Percentiles rank a stretch among this genome's conserved stretches.
phyloP scores from a whole-genome alignment of 768 basidiomycete genomes.

The Boletus insuetus region DNA sequence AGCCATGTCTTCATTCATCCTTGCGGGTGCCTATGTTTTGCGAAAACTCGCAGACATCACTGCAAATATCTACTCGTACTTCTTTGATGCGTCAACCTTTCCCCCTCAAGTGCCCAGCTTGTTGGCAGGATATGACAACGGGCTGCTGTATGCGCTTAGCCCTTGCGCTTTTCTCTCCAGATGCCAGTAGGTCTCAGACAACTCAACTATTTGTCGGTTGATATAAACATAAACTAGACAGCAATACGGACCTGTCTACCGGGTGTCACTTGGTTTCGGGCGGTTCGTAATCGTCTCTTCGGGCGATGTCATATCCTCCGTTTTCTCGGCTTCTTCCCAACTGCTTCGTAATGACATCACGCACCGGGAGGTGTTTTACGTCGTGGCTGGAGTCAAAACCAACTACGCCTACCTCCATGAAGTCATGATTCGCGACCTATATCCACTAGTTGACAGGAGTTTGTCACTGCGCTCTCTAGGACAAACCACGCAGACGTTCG shows the following conservation, averaged over 20 bases:
- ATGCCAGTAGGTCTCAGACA: constrained; percentile 22
- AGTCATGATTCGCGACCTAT: constrained; percentile 18
- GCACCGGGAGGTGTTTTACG: constrained; percentile 13
- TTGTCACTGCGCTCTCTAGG: constrained; percentile 14
- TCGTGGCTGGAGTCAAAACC: constrained; percentile 11
- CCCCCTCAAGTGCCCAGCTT: constrained; percentile 10
- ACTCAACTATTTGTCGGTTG: not conserved
- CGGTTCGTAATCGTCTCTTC: constrained; percentile 17
- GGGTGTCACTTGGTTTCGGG: constrained; percentile 19
- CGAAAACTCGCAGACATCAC: not conserved
- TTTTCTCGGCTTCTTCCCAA: constrained; percentile 2
- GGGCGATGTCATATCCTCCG: constrained; percentile 5
- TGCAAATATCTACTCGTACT: not conserved
- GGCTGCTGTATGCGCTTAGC: constrained; percentile 10
- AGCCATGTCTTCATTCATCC: too few relatives aligned
- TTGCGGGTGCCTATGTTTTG: not conserved
- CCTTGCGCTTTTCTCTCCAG: constrained; percentile 13
- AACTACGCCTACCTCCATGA: constrained; percentile 7
- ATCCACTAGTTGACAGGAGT: constrained; percentile 19
- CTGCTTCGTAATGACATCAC: constrained; percentile 12
- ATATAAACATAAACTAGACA: constrained; percentile 7
- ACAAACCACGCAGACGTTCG: constrained; percentile 12
- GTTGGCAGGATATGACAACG: constrained; percentile 18
- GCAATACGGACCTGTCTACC: constrained; percentile 13
- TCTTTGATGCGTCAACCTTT: not conserved